Conservation (phyloP, 148 eudicot genomes). For the Dysphania ambrosioides region DNA sequence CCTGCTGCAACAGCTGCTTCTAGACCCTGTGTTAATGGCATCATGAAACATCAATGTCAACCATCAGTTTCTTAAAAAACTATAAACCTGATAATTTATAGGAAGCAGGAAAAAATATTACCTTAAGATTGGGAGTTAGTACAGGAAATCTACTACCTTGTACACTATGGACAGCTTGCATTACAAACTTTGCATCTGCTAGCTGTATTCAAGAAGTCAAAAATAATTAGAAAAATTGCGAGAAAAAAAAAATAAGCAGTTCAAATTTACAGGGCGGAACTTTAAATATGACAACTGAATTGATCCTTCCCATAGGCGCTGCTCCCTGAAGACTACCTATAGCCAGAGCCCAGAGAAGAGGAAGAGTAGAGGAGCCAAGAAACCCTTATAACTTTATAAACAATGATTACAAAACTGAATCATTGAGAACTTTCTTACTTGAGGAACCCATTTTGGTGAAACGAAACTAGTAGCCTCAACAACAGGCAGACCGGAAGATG, state of each 20-base stretch:
- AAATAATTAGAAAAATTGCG: no score
- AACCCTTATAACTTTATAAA: neutral
- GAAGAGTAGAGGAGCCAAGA: neutral
- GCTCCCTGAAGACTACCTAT: neutral
- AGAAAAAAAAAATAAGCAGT: no score
- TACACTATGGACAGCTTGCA: constrained; percentile 57
- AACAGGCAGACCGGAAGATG: constrained; percentile 79
- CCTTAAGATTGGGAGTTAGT: constrained; percentile 94
- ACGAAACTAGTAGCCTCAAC: constrained; percentile 98
- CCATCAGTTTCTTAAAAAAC: neutral
- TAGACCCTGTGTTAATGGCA: constrained; percentile 54
- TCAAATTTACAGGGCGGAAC: neutral
- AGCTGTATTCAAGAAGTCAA: constrained; percentile 38
- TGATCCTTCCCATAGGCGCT: neutral
- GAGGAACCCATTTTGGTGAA: constrained; percentile 99
- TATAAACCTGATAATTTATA: neutral
- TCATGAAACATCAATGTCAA: constrained; percentile 10
- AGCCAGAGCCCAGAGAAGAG: constrained; percentile 4
- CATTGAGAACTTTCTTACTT: constrained; percentile 42
- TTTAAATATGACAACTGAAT: neutral
- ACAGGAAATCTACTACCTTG: constrained; percentile 71
- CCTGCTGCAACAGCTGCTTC: constrained; percentile 96
- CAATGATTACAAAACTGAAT: neutral
- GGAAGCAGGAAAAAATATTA: constrained; percentile 27
- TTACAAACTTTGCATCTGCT: constrained; percentile 83